Conservation (phyloP, 306 rosid species). For the Casuarina cunninghamiana region DNA sequence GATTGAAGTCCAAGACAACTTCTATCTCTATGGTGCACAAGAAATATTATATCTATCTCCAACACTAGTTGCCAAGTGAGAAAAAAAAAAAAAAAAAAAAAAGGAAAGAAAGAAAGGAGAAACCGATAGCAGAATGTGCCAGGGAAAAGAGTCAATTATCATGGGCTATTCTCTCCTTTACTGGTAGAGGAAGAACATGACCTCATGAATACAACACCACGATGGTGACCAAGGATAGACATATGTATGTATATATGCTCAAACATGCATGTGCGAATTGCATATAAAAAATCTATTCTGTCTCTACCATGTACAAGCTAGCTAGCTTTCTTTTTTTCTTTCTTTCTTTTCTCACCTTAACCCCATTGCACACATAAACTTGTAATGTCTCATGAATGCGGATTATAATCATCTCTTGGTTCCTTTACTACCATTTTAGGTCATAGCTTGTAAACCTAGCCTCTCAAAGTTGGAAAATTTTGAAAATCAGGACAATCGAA, state of each 20-base stretch:
- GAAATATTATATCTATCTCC: conserved; percentile 4
- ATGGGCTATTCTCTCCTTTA: background rate
- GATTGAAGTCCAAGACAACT: background rate
- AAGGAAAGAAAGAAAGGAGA: no score
- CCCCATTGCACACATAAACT: background rate
- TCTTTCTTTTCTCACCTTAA: background rate
- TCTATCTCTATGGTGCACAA: background rate
- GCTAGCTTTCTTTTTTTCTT: background rate
- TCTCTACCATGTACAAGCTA: background rate
- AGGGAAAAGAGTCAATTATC: background rate
- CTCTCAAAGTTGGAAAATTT: conserved; percentile 14
- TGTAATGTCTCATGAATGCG: background rate
- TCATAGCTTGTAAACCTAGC: conserved; percentile 2
- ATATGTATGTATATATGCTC: background rate
- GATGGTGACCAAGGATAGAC: background rate
- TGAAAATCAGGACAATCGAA: conserved; percentile 8
- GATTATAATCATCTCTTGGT: background rate
- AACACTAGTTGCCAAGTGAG: conserved; percentile 9
- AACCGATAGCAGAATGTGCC: background rate
- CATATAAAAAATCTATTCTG: background rate
- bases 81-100: background rate
- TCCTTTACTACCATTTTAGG: conserved; percentile 17
- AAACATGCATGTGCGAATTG: background rate
- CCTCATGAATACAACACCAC: background rate
- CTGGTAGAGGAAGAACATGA: background rate